Base-by-base conservation (phyloP, 345 rosid species). In the Hypericum perforatum region DNA sequence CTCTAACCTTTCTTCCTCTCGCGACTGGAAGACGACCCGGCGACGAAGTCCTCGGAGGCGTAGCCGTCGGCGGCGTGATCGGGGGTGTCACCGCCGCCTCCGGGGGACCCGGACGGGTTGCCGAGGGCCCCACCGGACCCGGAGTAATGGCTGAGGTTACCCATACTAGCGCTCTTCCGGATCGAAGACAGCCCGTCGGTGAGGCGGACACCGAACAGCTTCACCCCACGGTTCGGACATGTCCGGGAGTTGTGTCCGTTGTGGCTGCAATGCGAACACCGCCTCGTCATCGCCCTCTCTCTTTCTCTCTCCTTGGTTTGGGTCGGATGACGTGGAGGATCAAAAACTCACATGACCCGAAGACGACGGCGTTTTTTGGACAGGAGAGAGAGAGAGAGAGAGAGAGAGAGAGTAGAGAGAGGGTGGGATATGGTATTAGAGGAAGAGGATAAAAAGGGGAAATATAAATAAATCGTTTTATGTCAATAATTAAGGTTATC, bases 41-140 rank as follows among this genome's bases (percentile, higher is more conserved):
- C 76, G 53, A 92, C 94, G 54, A 85, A 85, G 66, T 92, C 98
- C 70, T 92, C 98, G 4, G 96, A 92, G 54, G 95, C 98, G 49
- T 29, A 46, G 49, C 76, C 80, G 12, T 56, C 69, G 50, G 44
- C 58, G 13, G 64, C 71, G 64, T 83, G 96, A 76, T 88, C 96
- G 32, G 79, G 82, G 37, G 60, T 61, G 14, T 74, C 85, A 14
- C 50, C 50, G 32, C 72, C 84, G 7, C 50, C 50, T 6, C 72
- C 84, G 7, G 89, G 90, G 11, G 95, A 85, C 70, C 72, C 81
- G 7, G 32, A 1, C 32, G 84, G 77, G 57, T 68, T 70, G 43
- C 67, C 76, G 5, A 76, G 44, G 37, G 52, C 9, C 3, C 63
- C 74, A 7, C 57, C 57, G 3, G 66, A 67, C 7, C 71, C 71